Evolutionary conservation across 2,329 filamentous ascomycete species (phyloP).

Genomic region (Corniculantispora saksenae): DNA sequence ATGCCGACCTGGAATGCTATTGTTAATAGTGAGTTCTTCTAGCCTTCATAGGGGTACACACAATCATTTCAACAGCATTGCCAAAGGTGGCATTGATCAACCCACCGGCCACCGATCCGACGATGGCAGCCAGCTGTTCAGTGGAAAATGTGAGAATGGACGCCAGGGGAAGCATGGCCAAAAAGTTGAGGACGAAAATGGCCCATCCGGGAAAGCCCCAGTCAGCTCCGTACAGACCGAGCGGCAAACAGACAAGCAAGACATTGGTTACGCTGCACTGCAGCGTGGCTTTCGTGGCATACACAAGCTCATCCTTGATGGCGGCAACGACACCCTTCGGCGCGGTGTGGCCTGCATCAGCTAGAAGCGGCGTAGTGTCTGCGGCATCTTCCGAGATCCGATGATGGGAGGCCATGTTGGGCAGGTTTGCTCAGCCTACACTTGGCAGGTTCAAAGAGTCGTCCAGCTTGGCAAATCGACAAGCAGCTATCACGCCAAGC

Average conservation of each 20-base stretch:
- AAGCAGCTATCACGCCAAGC: not conserved
- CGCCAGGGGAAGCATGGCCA: constrained; percentile 64
- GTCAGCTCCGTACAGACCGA: constrained; percentile 58
- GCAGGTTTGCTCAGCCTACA: not conserved
- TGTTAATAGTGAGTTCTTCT: not conserved
- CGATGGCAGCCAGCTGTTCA: constrained; percentile 60
- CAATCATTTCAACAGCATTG: constrained; percentile 66
- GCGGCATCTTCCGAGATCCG: constrained; percentile 1
- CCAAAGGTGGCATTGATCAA: constrained; percentile 68
- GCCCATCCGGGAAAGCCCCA: constrained; percentile 44
- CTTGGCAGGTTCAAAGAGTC: not conserved
- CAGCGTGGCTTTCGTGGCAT: constrained; percentile 18
- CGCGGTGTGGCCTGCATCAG: not conserved
- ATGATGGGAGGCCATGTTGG: constrained; percentile 2
- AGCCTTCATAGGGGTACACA: constrained; percentile 26
- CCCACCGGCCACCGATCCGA: constrained; percentile 63
- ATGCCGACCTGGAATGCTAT: constrained; percentile 10
- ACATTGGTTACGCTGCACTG: constrained; percentile 44
- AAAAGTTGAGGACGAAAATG: constrained; percentile 64
- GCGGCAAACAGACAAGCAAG: constrained; percentile 63
- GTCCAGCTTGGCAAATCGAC: not conserved
- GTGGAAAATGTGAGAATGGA: constrained; percentile 65
- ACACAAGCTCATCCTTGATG: constrained; percentile 7
- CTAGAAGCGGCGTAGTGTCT: constrained; percentile 13
- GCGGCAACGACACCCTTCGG: not conserved